These are phyloP conservation scores for Venturia asperata DNA, from an alignment of 2,329 filamentous ascomycete genomes.

Conservation along the genomic window DNA sequence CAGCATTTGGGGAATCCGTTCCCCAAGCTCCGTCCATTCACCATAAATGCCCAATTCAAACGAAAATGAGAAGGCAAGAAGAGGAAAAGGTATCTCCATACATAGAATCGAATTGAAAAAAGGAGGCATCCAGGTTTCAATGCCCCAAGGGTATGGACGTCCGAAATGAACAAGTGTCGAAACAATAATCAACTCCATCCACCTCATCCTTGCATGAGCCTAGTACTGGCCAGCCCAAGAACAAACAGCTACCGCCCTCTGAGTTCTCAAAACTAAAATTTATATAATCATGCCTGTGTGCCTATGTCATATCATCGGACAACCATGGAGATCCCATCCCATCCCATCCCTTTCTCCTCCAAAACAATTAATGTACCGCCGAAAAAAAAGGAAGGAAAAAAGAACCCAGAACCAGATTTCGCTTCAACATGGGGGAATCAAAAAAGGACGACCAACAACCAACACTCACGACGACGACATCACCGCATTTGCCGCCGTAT, in stretches of 20 bases:
- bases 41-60: too few species aligned
- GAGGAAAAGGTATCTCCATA: background rate
- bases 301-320: constrained; percentile 1
- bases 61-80: background rate
- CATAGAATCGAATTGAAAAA: background rate
- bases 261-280: background rate
- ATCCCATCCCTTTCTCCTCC: background rate
- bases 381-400: background rate
- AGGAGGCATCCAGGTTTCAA: background rate
- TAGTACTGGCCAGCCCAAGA: background rate
- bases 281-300: constrained; percentile 6
- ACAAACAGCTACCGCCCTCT: background rate
- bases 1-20: background rate
- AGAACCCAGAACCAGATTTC: background rate
- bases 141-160: background rate
- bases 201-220: background rate
- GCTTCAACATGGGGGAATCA: constrained; percentile 10
- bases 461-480: constrained; percentile 4
- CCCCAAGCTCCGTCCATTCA: too few species aligned
- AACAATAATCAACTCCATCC: background rate
- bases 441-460: background rate
- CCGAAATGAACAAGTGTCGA: background rate
- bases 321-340: background rate
- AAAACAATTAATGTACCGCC: background rate
- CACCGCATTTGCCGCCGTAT: background rate